Conservation (phyloP, 176 grass and related monocot genomes). For the Zoysia japonica region DNA sequence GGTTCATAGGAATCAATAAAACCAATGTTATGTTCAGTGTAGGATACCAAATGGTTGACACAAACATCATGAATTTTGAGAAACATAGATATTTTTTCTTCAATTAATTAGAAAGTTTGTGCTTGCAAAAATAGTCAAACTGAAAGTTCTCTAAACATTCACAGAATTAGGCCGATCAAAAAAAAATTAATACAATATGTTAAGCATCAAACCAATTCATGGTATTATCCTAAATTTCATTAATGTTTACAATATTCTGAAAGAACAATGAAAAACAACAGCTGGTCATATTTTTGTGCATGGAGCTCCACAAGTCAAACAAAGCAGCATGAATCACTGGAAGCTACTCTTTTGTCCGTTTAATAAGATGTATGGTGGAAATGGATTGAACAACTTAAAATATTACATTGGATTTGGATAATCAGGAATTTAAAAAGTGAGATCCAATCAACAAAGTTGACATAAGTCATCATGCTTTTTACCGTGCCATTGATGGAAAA, state of each 20-base stretch:
- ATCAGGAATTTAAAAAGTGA: neutral
- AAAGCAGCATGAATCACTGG: neutral
- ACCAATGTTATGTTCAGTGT: constrained; percentile 9
- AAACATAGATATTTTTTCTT: neutral
- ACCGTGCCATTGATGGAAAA: constrained; percentile 84
- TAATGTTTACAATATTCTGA: neutral
- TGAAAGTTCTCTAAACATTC: neutral
- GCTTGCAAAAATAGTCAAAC: neutral
- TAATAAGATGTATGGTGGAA: neutral
- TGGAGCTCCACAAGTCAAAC: neutral
- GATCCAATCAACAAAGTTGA: constrained; percentile 15
- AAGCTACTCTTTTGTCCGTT: neutral
- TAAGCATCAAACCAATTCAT: neutral
- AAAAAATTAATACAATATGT: neutral
- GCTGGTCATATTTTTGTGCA: neutral
- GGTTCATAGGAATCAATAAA: constrained; percentile 35
- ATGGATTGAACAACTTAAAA: neutral
- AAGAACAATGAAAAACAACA: neutral
- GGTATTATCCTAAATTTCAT: neutral
- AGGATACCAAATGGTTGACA: neutral
- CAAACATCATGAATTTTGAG: neutral
- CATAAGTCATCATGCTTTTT: constrained; percentile 34
- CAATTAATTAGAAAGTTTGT: neutral
- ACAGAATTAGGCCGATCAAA: neutral
- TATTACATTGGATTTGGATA: constrained; percentile 21